Conservation (phyloP, 2,329 filamentous ascomycete species). For the Sordariomycetes sp. region DNA sequence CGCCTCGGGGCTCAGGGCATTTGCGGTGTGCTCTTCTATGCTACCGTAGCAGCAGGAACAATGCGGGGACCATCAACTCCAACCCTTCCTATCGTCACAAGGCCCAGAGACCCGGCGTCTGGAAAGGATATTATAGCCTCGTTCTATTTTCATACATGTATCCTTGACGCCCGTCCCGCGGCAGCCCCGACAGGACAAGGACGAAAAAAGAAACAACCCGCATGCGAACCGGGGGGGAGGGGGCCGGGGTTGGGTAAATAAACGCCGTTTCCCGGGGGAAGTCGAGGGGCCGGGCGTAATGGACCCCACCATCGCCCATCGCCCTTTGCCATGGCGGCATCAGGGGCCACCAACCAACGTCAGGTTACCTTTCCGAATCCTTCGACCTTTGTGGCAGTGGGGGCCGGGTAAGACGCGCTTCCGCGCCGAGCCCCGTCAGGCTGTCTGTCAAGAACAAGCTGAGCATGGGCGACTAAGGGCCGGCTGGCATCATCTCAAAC, state of each 20-base stretch:
- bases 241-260: neutral
- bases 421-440: no score
- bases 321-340: neutral
- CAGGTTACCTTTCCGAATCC: neutral
- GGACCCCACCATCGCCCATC: neutral
- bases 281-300: neutral
- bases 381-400: neutral
- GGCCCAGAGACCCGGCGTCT: neutral
- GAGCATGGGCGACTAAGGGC: no score
- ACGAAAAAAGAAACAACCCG: no score
- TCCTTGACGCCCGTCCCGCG: neutral
- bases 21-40: no score
- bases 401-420: neutral
- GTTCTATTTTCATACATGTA: no score
- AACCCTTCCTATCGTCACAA: neutral
- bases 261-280: neutral
- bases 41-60: no score
- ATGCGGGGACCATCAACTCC: no score
- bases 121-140: no score
- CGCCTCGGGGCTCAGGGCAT: no score
- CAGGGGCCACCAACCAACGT: neutral
- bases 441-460: neutral
- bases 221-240: neutral
- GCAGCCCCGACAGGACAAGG: neutral
- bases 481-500: no score